Percentiles rank a stretch among this genome's conserved stretches.
Evolutionary conservation across 176 grass and related monocot species (phyloP).

Genomic region (Elymus sibiricus): DNA sequence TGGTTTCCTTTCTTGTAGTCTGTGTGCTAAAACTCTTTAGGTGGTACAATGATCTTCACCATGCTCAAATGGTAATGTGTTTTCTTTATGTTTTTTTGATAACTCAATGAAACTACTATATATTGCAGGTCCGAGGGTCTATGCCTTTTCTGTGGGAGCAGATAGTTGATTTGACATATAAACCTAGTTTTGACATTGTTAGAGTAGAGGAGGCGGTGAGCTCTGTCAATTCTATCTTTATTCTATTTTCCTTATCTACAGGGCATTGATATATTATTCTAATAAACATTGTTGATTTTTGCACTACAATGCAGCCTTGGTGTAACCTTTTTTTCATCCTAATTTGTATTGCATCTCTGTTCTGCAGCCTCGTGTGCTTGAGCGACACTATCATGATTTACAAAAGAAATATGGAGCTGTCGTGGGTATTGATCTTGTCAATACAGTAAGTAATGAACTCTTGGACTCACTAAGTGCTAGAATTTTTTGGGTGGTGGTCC

Average conservation of each 20-base stretch:
- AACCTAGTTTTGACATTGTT: slow-evolving; percentile 77
- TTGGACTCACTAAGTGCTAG: background rate
- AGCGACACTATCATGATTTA: slow-evolving; percentile 81
- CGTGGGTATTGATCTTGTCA: slow-evolving; percentile 77
- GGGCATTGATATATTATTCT: background rate
- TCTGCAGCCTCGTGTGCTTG: slow-evolving; percentile 63
- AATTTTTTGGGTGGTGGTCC: background rate
- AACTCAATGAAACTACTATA: background rate
- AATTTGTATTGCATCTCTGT: slow-evolving; percentile 10
- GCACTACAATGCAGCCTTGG: background rate
- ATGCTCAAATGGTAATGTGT: background rate
- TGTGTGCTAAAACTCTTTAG: background rate
- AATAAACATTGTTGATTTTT: background rate
- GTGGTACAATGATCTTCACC: background rate
- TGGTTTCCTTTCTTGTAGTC: background rate
- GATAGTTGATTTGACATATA: slow-evolving; percentile 94
- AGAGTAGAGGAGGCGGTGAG: slow-evolving; percentile 72
- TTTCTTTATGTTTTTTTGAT: background rate
- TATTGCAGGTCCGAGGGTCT: slow-evolving; percentile 78
- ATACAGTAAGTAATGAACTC: slow-evolving; percentile 49
- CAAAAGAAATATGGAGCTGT: slow-evolving; percentile 91
- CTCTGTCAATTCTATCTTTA: background rate
- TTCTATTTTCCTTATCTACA: background rate
- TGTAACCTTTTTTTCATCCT: background rate
- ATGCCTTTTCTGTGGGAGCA: slow-evolving; percentile 93